Conservation (phyloP, 2,329 filamentous ascomycete species). For the Cryphonectria naterciae region DNA sequence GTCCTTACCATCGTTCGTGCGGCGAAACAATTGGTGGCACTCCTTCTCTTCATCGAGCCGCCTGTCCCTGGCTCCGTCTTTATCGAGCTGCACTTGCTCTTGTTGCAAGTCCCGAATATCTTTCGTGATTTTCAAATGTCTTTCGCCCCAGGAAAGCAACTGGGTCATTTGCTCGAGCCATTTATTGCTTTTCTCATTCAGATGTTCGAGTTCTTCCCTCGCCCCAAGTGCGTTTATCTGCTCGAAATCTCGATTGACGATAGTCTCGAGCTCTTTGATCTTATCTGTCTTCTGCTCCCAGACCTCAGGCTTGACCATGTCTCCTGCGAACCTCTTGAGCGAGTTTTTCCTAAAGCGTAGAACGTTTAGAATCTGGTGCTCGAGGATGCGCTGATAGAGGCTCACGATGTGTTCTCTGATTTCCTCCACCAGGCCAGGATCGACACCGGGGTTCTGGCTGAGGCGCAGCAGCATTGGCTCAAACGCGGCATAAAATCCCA, state of each 20-base stretch:
- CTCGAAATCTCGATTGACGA: background rate
- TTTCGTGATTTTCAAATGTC: background rate
- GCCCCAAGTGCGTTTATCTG: background rate
- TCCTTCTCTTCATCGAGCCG: background rate
- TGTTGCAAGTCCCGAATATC: background rate
- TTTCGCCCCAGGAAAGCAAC: background rate
- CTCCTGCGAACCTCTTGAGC: background rate
- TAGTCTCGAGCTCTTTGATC: background rate
- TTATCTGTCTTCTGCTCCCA: background rate
- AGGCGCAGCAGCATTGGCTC: conserved; percentile 29
- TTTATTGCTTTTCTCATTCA: background rate
- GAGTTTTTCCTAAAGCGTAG: background rate
- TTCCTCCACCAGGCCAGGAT: background rate
- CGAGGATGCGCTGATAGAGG: background rate
- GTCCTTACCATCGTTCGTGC: background rate
- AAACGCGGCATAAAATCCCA: conserved; percentile 40
- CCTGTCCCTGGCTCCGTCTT: background rate
- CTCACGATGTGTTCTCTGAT: background rate
- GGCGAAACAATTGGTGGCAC: background rate
- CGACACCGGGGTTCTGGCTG: background rate
- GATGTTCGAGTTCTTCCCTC: background rate
- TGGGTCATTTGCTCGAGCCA: background rate
- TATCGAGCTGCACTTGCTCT: background rate
- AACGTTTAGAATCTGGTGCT: background rate
- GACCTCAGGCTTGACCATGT: background rate